Evolutionary conservation across 2,329 filamentous ascomycete species (phyloP).

Genomic region (Gaeumannomyces tritici): DNA sequence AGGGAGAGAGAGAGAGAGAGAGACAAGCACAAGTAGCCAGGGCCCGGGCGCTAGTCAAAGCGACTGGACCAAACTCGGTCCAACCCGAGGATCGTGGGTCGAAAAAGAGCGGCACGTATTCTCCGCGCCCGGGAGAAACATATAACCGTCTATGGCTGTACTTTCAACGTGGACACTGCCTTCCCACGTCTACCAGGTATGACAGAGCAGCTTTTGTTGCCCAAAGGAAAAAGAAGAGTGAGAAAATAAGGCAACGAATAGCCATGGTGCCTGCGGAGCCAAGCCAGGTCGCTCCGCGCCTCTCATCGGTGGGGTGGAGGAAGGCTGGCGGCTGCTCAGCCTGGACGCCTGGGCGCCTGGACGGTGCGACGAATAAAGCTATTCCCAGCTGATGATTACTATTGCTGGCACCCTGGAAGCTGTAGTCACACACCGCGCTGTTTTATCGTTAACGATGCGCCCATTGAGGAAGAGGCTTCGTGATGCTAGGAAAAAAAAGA

Average conservation of each 20-base stretch:
- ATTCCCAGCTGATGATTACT: neutral
- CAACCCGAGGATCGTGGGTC: neutral
- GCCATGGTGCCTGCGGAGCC: neutral
- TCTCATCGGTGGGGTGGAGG: neutral
- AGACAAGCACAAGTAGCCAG: neutral
- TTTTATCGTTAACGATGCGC: too few relatives aligned
- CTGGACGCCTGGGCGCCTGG: too few relatives aligned
- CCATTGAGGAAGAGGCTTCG: neutral
- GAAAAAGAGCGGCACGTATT: neutral
- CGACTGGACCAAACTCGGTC: neutral
- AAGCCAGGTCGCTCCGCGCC: neutral
- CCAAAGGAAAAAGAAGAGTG: neutral
- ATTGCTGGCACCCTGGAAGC: neutral
- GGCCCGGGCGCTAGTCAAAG: neutral
- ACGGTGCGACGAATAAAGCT: neutral
- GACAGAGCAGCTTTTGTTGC: too few relatives aligned
- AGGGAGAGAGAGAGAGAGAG: neutral
- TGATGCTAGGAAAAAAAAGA: too few relatives aligned
- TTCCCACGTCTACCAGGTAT: neutral
- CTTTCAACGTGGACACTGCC: neutral
- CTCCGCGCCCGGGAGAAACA: neutral
- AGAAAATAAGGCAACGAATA: neutral
- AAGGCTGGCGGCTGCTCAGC: neutral
- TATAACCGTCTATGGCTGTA: neutral
- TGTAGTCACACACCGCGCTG: neutral